Conservation (phyloP, 1,139 yeast genomes). For the Debaryomyces sp. region DNA sequence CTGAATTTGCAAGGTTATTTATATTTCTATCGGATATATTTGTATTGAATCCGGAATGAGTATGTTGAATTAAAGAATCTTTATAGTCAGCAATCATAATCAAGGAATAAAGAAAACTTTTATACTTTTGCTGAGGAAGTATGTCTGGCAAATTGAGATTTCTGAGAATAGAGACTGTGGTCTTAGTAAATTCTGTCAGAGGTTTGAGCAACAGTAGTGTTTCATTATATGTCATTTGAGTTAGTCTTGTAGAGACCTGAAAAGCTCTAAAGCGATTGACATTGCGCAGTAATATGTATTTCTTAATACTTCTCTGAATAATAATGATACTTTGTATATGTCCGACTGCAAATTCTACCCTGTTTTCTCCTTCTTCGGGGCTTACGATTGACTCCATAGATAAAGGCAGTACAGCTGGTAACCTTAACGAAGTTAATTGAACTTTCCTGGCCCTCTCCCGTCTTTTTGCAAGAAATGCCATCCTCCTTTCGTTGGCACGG, state of each 20-base stretch:
- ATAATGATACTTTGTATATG: neutral
- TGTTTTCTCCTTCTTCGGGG: neutral
- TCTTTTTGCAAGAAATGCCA: slow-evolving; percentile 17
- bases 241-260: slow-evolving; percentile 12
- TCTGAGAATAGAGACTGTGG: slow-evolving; percentile 14
- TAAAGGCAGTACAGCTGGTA: neutral
- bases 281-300: slow-evolving; percentile 11
- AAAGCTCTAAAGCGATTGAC: slow-evolving; percentile 9
- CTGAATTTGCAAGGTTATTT: slow-evolving; percentile 18
- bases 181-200: slow-evolving; percentile 10
- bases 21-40: slow-evolving; percentile 17
- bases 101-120: slow-evolving; percentile 26
- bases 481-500: slow-evolving; percentile 22
- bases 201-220: slow-evolving; percentile 12
- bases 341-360: neutral
- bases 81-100: slow-evolving; percentile 27
- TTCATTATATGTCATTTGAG: slow-evolving; percentile 13
- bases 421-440: neutral
- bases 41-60: slow-evolving; percentile 32
- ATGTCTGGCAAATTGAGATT: slow-evolving; percentile 16
- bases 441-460: slow-evolving; percentile 16
- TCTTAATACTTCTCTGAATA: slow-evolving; percentile 7
- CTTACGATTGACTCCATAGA: neutral
- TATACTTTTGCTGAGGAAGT: slow-evolving; percentile 11
- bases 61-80: slow-evolving; percentile 16